Conservation (phyloP, 768 basidiomycete genomes). For the Pleurotus cornucopiae region DNA sequence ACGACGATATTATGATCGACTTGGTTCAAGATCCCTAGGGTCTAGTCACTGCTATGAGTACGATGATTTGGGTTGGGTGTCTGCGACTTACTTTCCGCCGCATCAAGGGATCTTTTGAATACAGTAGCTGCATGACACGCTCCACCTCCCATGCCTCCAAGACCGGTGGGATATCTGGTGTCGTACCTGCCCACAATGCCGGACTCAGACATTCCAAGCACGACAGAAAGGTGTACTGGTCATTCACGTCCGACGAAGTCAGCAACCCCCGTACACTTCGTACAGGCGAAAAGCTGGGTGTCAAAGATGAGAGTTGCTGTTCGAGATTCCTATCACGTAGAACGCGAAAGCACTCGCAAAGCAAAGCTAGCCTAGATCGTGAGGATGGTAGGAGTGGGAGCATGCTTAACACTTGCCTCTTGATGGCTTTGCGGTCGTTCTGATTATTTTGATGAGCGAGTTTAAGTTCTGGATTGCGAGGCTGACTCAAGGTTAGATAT, state of each 20-base stretch:
- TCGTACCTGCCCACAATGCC: constrained; percentile 65
- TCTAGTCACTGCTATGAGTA: constrained; percentile 38
- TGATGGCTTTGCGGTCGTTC: constrained; percentile 14
- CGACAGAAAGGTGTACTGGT: constrained; percentile 61
- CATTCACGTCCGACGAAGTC: constrained; percentile 51
- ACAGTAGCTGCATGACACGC: constrained; percentile 61
- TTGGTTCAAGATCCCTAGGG: constrained; percentile 48
- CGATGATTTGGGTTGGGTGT: not conserved
- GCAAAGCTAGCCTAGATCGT: constrained; percentile 16
- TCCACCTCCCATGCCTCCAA: constrained; percentile 76
- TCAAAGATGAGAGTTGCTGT: constrained; percentile 21
- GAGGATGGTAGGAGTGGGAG: too few species aligned
- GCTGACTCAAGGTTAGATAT: not conserved
- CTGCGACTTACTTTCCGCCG: constrained; percentile 49
- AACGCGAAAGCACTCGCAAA: constrained; percentile 34
- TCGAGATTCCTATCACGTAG: constrained; percentile 25
- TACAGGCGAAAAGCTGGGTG: constrained; percentile 30
- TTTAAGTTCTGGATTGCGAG: constrained; percentile 14
- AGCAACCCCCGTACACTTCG: constrained; percentile 54
- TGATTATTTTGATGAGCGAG: constrained; percentile 22
- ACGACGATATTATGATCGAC: constrained; percentile 59
- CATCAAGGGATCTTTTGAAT: constrained; percentile 53
- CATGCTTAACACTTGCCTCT: too few species aligned
- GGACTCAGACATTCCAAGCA: constrained; percentile 60
- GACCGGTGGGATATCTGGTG: constrained; percentile 40